Evolutionary conservation across 345 rosid genomes (phyloP).

Genomic region (Psidium friedrichsthalianum): DNA sequence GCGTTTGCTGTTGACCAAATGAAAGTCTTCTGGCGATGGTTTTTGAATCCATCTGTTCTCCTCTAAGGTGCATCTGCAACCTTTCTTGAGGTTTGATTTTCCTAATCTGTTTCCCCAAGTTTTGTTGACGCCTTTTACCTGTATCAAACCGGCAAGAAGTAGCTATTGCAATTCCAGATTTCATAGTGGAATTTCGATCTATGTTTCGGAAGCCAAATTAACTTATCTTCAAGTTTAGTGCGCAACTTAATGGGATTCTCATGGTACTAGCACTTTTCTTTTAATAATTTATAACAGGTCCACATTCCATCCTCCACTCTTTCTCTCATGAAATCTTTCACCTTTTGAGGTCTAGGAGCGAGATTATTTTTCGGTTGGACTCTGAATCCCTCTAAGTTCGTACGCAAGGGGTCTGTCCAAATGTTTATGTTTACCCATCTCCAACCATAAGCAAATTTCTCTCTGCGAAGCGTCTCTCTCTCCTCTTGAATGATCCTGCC

Average conservation of each 20-base stretch:
- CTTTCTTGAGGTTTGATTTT: not conserved
- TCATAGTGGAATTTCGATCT: not conserved
- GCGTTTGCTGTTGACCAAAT: not conserved
- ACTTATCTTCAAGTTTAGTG: not conserved
- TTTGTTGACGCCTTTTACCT: not conserved
- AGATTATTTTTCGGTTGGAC: not conserved
- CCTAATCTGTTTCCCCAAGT: not conserved
- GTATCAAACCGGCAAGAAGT: not conserved
- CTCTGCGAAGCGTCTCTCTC: not conserved
- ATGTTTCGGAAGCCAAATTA: not conserved
- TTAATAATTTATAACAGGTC: not conserved
- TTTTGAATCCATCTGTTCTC: not conserved
- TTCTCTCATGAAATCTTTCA: not conserved
- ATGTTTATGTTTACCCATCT: not conserved
- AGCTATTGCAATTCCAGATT: not conserved
- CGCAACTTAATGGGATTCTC: not conserved
- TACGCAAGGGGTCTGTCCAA: not conserved
- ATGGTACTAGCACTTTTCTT: not conserved
- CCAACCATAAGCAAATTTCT: not conserved
- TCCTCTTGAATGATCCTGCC: not conserved
- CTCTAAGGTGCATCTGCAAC: not conserved
- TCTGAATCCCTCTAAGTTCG: not conserved
- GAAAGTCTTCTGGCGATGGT: not conserved
- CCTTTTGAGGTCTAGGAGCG: not conserved
- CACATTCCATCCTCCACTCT: not conserved